These are phyloP conservation scores for Huntiella savannae DNA, from an alignment of 2,329 filamentous ascomycete genomes.

Conservation along the genomic window DNA sequence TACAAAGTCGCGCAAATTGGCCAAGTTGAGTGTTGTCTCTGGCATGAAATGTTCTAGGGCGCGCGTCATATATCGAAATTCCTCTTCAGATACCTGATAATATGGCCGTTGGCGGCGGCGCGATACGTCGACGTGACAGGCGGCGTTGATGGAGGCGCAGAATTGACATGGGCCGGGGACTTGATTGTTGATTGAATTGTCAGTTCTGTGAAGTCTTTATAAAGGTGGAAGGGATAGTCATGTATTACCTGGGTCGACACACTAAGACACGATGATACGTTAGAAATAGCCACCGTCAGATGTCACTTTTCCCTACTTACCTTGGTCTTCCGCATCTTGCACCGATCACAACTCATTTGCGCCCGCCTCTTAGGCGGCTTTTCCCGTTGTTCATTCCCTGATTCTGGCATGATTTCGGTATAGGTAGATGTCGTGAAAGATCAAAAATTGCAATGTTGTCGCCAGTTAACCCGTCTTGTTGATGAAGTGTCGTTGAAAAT, in stretches of 20 bases:
- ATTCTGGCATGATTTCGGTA: neutral
- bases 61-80: constrained; percentile 17
- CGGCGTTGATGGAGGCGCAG: constrained; percentile 15
- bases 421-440: neutral
- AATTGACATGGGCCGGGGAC: constrained; percentile 17
- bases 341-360: constrained; percentile 17
- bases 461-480: no score
- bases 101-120: constrained; percentile 17
- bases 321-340: constrained; percentile 17
- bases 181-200: neutral
- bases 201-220: no score
- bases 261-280: constrained; percentile 5
- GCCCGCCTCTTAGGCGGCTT: constrained; percentile 14
- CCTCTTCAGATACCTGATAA: constrained; percentile 17
- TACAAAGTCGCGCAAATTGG: constrained; percentile 12
- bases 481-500: no score
- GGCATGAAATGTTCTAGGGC: constrained; percentile 16
- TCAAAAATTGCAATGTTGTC: no score
- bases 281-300: constrained; percentile 11
- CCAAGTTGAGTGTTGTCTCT: constrained; percentile 14
- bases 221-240: no score
- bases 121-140: constrained; percentile 16
- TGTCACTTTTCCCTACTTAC: constrained; percentile 9
- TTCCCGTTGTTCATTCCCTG: constrained; percentile 1
- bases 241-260: constrained; percentile 10